Base-by-base conservation (phyloP, 1,139 yeast genomes). In the Hyphopichia buzzinii region DNA sequence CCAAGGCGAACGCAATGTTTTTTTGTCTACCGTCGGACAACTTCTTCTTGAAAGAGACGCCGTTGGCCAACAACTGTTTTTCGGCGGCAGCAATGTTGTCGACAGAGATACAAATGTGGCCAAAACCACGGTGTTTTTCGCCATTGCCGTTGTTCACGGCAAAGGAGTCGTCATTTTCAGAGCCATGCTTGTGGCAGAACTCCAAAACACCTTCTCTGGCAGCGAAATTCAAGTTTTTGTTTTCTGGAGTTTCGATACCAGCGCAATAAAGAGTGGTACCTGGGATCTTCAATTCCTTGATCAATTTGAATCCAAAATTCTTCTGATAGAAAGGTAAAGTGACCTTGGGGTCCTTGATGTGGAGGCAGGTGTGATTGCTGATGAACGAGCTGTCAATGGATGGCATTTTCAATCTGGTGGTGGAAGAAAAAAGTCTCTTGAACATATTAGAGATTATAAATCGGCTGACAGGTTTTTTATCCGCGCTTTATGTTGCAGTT, bases 1-100 rank as follows among this genome's bases (percentile, higher is more conserved):
- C 98, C 49, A 89, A 76, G 2, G 83, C 95, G 62, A 92, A 92
- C 0, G 97, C 97, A 65, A 92, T 89, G 57, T 88, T 74, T 61
- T 81, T 84, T 63, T 87, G 96, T 63, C 96, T 81, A 17, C 98
- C 98, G 54, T 92, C 97, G 31, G 77, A 59, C 50, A 89, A 69
- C 54, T 74, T 84, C 73, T 92, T 92, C 64, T 89, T 80, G 68
- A 92, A 92, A 37, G 63, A 59, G 38, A 85, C 97, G 4, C 82
- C 85, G 32, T 69, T 65, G 26, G 64, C 69, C 41, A 80, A 69
- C 39, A 90, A 68, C 13, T 67, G 59, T 33, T 66, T 63, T 59
- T 92, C 88, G 8, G 81, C 67, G 13, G 59, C 76, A 38, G 64
- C 79, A 45, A 92, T 77, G 63, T 90, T 83, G 52, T 88, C 88